phyloP scores from a whole-genome alignment of 2,329 filamentous ascomycete genomes.

The Nothopassalora personata region DNA sequence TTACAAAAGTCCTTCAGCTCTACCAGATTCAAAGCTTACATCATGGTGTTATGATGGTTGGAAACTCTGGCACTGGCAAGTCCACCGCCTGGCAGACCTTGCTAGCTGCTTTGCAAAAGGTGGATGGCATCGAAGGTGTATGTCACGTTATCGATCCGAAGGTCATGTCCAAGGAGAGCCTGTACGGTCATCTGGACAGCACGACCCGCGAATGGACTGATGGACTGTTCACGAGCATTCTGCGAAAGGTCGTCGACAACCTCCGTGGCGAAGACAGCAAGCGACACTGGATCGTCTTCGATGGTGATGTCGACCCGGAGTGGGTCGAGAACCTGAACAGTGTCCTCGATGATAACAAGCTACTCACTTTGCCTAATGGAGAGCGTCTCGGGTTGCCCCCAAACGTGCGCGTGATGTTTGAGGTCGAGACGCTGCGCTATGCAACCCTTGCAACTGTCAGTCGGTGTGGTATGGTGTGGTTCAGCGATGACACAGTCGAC shows the following conservation, averaged over 20 bases:
- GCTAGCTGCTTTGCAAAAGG: conserved; percentile 81
- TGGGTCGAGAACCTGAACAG: conserved; percentile 99
- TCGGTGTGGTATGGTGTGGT: conserved; percentile 99
- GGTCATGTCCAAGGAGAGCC: conserved; percentile 98
- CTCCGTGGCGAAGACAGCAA: conserved; percentile 94
- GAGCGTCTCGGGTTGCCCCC: conserved; percentile 90
- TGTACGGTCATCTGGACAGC: conserved; percentile 92
- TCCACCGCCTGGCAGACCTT: conserved; percentile 91
- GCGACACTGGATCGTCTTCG: conserved; percentile 98
- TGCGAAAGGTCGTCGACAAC: conserved; percentile 98
- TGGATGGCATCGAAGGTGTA: conserved; percentile 88
- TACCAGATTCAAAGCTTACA: conserved; percentile 98
- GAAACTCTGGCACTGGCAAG: conserved; percentile 95
- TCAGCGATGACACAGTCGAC: conserved; percentile 95
- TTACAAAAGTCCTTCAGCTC: conserved; percentile 92
- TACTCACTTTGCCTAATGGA: conserved; percentile 93
- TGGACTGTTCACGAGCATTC: conserved; percentile 92
- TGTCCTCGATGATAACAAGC: conserved; percentile 97
- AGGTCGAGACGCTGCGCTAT: conserved; percentile 96
- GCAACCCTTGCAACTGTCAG: conserved; percentile 97
- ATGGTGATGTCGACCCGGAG: conserved; percentile 97
- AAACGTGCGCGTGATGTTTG: conserved; percentile 99
- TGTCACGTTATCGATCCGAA: conserved; percentile 98
- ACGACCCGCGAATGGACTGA: conserved; percentile 99
- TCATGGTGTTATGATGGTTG: conserved; percentile 99